phyloP scores from a whole-genome alignment of 257 asterid species.

The Fraxinus anomala region DNA sequence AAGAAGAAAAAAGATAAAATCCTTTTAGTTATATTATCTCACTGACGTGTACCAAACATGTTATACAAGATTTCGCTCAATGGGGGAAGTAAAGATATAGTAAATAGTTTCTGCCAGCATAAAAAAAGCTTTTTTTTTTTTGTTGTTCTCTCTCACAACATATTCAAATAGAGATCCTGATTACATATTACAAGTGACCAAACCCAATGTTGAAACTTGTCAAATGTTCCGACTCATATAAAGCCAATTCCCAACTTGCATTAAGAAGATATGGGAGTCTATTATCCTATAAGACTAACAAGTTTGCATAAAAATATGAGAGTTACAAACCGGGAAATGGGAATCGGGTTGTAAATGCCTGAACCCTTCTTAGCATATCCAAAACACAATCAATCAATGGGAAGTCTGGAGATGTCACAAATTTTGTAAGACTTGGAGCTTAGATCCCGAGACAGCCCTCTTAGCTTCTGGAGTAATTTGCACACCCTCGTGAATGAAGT shows the following conservation, averaged over 20 bases:
- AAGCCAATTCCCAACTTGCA: not conserved
- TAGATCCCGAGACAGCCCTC: slow-evolving; percentile 59
- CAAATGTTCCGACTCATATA: not conserved
- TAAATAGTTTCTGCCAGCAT: too few relatives aligned
- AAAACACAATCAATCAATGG: slow-evolving; percentile 52
- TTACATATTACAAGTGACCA: slow-evolving; percentile 4
- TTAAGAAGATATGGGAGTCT: slow-evolving; percentile 14
- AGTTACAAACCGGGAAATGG: slow-evolving; percentile 74
- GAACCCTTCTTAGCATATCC: slow-evolving; percentile 66
- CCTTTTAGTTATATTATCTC: too few relatives aligned
- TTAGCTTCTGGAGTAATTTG: slow-evolving; percentile 79
- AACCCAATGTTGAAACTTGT: not conserved
- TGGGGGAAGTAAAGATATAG: too few relatives aligned
- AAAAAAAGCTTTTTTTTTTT: too few relatives aligned
- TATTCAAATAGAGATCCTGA: slow-evolving; percentile 1
- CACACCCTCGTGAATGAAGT: slow-evolving; percentile 86
- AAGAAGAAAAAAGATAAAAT: not conserved
- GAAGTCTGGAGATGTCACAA: slow-evolving; percentile 61
- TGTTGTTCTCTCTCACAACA: too few relatives aligned
- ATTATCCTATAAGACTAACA: not conserved
- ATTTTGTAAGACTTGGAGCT: slow-evolving; percentile 78
- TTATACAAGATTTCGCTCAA: too few relatives aligned
- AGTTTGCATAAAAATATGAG: too few relatives aligned
- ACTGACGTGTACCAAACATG: too few relatives aligned
- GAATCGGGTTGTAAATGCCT: slow-evolving; percentile 69